These are phyloP conservation scores for Flaveria bidentis DNA, from an alignment of 129 eudicot genomes.

Conservation along the genomic window DNA sequence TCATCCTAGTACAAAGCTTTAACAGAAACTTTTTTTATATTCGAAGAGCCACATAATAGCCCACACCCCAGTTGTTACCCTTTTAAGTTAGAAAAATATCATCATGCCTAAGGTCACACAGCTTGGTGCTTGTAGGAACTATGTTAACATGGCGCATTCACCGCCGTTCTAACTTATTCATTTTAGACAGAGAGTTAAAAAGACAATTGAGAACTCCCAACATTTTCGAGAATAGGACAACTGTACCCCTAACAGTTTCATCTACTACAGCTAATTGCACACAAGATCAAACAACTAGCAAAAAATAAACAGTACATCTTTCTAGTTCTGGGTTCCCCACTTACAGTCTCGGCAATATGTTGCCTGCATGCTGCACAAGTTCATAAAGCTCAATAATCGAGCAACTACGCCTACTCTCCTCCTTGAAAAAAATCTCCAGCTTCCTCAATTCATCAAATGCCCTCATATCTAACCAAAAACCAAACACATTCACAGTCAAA, in stretches of 20 bases:
- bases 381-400: conserved; percentile 96
- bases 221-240: neutral
- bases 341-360: conserved; percentile 93
- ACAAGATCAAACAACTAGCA: conserved; percentile 1
- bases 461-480: conserved; percentile 71
- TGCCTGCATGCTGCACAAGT: conserved; percentile 98
- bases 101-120: neutral
- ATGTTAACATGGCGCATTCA: conserved; percentile 10
- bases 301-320: neutral
- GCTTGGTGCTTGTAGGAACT: conserved; percentile 16
- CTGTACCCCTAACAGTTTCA: conserved; percentile 9
- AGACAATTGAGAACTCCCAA: neutral
- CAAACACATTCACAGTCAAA: conserved; percentile 22
- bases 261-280: conserved; percentile 15
- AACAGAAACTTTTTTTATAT: conserved; percentile 1
- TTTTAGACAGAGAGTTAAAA: neutral
- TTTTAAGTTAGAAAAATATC: neutral
- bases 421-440: conserved; percentile 84
- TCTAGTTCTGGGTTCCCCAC: conserved; percentile 21
- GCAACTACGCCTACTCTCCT: conserved; percentile 87
- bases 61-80: conserved; percentile 19
- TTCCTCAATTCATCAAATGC: conserved; percentile 96
- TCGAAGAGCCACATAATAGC: conserved; percentile 14
- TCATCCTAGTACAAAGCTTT: neutral
- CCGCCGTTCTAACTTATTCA: conserved; percentile 6